These are phyloP conservation scores for Pseudoscleropodium purum DNA, from an alignment of 225 moss, liverwort and hornwort species.

Conservation along the genomic window DNA sequence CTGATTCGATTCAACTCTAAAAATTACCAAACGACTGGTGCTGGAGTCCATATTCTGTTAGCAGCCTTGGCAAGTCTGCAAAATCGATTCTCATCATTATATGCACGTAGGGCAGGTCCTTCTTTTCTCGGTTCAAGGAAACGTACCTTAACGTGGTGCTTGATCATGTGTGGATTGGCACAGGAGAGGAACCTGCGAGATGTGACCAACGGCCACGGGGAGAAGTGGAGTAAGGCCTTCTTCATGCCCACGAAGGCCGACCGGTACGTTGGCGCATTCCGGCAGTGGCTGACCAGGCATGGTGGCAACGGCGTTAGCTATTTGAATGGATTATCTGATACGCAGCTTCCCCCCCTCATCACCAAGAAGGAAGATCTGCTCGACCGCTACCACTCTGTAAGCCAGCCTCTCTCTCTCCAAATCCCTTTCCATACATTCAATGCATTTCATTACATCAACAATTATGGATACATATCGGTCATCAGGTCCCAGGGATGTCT, in stretches of 20 bases:
- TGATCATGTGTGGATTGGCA: background rate
- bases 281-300: slow-evolving; percentile 63
- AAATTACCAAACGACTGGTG: background rate
- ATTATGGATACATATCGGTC: background rate
- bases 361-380: slow-evolving; percentile 59
- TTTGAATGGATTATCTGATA: slow-evolving; percentile 13
- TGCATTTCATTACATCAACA: background rate
- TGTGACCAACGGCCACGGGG: slow-evolving; percentile 24
- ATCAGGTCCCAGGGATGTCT: background rate
- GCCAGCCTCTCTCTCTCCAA: background rate
- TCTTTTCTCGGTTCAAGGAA: background rate
- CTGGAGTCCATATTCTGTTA: background rate
- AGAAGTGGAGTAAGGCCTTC: slow-evolving; percentile 66
- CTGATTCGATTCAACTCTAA: background rate
- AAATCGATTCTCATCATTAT: background rate
- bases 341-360: slow-evolving; percentile 46
- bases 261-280: slow-evolving; percentile 77
- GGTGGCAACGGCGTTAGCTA: slow-evolving; percentile 53
- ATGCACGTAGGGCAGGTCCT: background rate
- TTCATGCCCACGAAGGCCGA: slow-evolving; percentile 88
- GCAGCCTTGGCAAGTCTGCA: background rate
- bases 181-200: slow-evolving; percentile 65
- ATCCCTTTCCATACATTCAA: background rate
- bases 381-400: slow-evolving; percentile 56
- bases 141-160: background rate